A percentile compares a stretch with the other conserved stretches of the same genome.
These are phyloP conservation scores for Emergomyces pasteurianus DNA, from an alignment of 2,329 filamentous ascomycete genomes.

Conservation along the genomic window DNA sequence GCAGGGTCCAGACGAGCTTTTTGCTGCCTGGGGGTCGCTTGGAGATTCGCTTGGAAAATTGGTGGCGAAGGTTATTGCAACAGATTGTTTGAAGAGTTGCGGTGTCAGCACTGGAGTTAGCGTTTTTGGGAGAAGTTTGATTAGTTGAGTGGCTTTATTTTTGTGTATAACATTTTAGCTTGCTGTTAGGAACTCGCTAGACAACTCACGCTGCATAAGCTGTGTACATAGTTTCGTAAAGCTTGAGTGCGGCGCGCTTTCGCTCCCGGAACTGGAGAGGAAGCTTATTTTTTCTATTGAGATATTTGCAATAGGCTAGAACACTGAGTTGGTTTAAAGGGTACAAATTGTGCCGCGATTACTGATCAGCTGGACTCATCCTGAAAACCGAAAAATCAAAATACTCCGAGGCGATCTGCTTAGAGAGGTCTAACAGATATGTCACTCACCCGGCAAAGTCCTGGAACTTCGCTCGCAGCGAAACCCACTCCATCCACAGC, in stretches of 20 bases:
- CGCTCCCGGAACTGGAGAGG: constrained; percentile 26
- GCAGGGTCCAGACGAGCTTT: constrained; percentile 24
- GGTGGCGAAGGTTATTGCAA: constrained; percentile 26
- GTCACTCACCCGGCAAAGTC: constrained; percentile 23
- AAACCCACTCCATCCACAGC: constrained; percentile 29
- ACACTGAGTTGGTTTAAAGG: constrained; percentile 12
- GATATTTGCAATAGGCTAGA: constrained; percentile 22
- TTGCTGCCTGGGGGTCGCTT: constrained; percentile 20
- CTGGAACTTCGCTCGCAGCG: constrained; percentile 23
- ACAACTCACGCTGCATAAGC: constrained; percentile 33
- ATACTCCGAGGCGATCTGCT: neutral
- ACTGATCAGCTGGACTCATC: constrained; percentile 2
- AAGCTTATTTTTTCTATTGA: constrained; percentile 16
- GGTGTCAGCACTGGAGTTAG: constrained; percentile 23
- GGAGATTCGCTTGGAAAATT: constrained; percentile 24
- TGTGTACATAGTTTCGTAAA: constrained; percentile 38
- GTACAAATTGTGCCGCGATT: neutral
- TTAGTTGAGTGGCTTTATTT: constrained; percentile 9
- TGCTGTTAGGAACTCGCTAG: neutral
- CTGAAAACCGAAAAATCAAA: constrained; percentile 4
- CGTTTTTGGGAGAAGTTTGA: constrained; percentile 10
- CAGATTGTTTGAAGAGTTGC: constrained; percentile 24
- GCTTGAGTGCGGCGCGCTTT: constrained; percentile 24
- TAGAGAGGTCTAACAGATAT: constrained; percentile 1
- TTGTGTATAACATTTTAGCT: neutral